Percentiles rank a stretch among this genome's conserved stretches.
These are phyloP conservation scores for Olyra latifolia DNA, from an alignment of 176 grass and related monocot genomes.

Conservation along the genomic window DNA sequence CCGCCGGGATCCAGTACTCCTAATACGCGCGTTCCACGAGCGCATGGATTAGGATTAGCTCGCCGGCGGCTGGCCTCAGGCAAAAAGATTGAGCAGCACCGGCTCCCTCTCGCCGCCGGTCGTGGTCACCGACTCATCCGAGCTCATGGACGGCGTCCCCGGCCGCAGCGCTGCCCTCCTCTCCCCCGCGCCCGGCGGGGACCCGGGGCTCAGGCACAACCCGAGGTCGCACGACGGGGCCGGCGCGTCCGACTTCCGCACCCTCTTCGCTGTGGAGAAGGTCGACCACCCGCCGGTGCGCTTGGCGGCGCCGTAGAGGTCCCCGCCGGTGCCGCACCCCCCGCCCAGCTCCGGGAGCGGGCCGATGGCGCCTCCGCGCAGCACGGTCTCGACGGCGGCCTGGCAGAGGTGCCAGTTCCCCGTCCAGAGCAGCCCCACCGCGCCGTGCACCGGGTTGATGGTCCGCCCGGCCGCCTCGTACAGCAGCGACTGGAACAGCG, in stretches of 20 bases:
- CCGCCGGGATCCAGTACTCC: constrained; percentile 1
- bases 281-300: constrained; percentile 42
- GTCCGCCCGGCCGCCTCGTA: constrained; percentile 82
- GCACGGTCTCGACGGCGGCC: constrained; percentile 70
- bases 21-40: not conserved
- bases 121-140: constrained; percentile 67
- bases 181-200: not conserved
- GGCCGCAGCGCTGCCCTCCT: constrained; percentile 38
- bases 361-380: constrained; percentile 67
- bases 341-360: constrained; percentile 45
- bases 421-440: constrained; percentile 60
- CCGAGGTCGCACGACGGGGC: constrained; percentile 38
- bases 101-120: constrained; percentile 40
- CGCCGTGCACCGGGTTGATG: constrained; percentile 80
- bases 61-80: constrained; percentile 19
- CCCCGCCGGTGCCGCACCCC: not conserved
- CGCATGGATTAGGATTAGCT: constrained; percentile 14
- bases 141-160: constrained; percentile 72
- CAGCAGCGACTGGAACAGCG: constrained; percentile 76
- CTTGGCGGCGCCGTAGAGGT: constrained; percentile 35
- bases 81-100: constrained; percentile 76
- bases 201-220: constrained; percentile 47
- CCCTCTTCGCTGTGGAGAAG: constrained; percentile 53
- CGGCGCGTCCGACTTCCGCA: constrained; percentile 13
- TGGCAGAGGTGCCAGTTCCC: constrained; percentile 87